These are phyloP conservation scores for Aquilaria agallochum DNA, from an alignment of 441 rosid species.

Conservation along the genomic window DNA sequence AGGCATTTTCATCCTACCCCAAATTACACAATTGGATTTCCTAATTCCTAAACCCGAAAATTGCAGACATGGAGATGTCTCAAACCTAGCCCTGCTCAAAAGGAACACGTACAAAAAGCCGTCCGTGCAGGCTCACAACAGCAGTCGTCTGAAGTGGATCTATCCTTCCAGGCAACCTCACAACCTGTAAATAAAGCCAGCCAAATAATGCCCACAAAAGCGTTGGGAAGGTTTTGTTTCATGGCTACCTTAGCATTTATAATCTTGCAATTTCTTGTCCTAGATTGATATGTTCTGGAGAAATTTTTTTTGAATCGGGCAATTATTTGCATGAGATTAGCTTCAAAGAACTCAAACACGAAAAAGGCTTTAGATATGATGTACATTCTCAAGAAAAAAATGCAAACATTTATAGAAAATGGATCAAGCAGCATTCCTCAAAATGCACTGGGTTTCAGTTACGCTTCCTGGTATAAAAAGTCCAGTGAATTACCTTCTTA, in stretches of 20 bases:
- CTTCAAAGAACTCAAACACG: no score
- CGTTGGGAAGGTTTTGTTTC: no score
- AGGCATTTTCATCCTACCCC: not conserved
- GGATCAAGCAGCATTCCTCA: no score
- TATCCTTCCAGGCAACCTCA: slow-evolving; percentile 68
- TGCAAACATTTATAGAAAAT: no score
- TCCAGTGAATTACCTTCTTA: slow-evolving; percentile 54
- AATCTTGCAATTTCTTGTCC: no score
- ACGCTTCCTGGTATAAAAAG: not conserved
- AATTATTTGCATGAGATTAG: no score
- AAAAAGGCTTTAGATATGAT: no score
- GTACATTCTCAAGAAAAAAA: no score
- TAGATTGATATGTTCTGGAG: no score
- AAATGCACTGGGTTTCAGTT: no score
- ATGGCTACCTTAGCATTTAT: no score
- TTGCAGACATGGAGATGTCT: slow-evolving; percentile 7
- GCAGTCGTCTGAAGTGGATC: slow-evolving; percentile 76
- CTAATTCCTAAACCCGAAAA: slow-evolving; percentile 3
- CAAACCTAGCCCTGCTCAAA: slow-evolving; percentile 52
- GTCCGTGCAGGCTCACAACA: slow-evolving; percentile 78
- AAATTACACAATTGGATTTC: not conserved
- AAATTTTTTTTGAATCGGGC: no score
- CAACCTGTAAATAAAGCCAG: slow-evolving; percentile 42
- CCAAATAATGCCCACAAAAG: not conserved
- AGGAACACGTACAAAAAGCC: slow-evolving; percentile 65